Percentiles rank a stretch among this genome's conserved stretches.
These are phyloP conservation scores for Yarrowia galli DNA, from an alignment of 1,139 yeast species.

Conservation along the genomic window DNA sequence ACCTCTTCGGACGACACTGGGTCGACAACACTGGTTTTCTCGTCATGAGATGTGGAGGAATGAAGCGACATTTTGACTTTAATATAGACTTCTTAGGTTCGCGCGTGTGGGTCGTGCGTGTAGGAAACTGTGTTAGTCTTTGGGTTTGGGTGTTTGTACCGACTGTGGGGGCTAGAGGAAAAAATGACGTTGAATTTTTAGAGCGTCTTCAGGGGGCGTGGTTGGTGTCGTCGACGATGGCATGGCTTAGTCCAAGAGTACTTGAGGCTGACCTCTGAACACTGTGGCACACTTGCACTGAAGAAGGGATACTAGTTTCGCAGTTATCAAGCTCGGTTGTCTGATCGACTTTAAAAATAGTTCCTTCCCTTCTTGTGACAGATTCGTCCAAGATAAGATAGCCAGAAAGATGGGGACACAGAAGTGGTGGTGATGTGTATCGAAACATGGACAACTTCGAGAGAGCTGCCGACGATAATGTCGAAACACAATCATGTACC, in stretches of 20 bases:
- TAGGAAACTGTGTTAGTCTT: conserved; percentile 6
- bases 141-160: background rate
- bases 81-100: background rate
- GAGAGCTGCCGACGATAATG: too few species aligned
- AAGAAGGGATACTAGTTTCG: background rate
- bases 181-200: background rate
- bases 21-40: conserved; percentile 16
- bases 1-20: conserved; percentile 18
- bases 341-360: background rate
- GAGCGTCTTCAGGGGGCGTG: background rate
- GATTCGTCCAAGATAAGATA: background rate
- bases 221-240: background rate
- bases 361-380: background rate
- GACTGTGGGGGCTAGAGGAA: background rate
- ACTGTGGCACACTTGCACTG: too few species aligned
- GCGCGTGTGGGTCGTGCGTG: conserved; percentile 14
- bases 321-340: background rate
- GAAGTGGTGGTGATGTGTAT: background rate
- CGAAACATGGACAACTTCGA: too few species aligned
- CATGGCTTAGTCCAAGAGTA: too few species aligned
- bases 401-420: background rate
- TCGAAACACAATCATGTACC: too few species aligned
- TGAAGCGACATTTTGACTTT: conserved; percentile 35
- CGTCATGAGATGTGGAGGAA: conserved; percentile 28
- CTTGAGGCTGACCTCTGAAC: too few species aligned